phyloP scores from a whole-genome alignment of 306 rosid genomes.

The Rosa rugosa region DNA sequence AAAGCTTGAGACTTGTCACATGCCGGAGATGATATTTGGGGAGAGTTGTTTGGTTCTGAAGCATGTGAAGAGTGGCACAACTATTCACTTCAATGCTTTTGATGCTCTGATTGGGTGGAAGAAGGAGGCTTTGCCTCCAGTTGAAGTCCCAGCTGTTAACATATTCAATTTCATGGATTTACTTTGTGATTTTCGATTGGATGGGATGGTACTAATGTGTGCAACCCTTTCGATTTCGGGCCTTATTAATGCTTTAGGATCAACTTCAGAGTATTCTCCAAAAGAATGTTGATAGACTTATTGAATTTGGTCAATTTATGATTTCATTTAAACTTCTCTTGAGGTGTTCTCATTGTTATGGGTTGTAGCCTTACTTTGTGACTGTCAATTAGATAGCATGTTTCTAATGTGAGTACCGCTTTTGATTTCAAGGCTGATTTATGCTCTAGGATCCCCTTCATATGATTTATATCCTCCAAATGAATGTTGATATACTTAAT shows the following conservation, averaged over 20 bases:
- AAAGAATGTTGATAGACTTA: background rate
- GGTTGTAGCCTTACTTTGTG: background rate
- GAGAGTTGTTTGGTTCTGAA: slow-evolving; percentile 67
- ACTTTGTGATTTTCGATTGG: too few species aligned
- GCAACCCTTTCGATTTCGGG: background rate
- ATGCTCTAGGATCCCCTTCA: background rate
- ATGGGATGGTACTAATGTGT: too few species aligned
- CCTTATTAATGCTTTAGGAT: background rate
- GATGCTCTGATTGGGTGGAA: slow-evolving; percentile 95
- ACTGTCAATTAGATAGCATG: background rate
- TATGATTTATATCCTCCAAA: background rate
- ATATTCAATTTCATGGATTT: background rate
- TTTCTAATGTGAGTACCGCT: background rate
- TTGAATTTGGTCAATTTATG: background rate
- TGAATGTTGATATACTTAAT: background rate
- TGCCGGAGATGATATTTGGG: slow-evolving; percentile 98
- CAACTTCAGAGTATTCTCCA: background rate
- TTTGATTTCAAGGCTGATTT: background rate
- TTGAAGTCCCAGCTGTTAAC: slow-evolving; percentile 93
- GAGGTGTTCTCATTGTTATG: background rate
- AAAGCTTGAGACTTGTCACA: slow-evolving; percentile 75
- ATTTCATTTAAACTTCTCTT: background rate
- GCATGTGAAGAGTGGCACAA: slow-evolving; percentile 65
- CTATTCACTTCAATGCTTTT: slow-evolving; percentile 79
- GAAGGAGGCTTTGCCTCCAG: slow-evolving; percentile 91